phyloP scores from a whole-genome alignment of 257 asterid genomes.

The Penstemon davidsonii region DNA sequence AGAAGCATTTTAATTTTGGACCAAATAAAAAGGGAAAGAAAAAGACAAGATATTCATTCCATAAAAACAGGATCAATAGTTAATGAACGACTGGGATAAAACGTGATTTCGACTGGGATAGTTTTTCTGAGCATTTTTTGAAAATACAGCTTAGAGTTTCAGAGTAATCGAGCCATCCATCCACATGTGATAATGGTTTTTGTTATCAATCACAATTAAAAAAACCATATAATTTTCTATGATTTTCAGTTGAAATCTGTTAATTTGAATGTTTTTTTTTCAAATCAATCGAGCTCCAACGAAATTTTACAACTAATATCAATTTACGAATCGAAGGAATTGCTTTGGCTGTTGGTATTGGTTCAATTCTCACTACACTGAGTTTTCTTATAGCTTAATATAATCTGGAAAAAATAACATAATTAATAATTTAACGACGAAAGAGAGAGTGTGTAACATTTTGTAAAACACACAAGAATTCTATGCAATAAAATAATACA shows the following conservation, averaged over 20 bases:
- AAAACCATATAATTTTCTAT: not conserved
- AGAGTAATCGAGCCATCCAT: slow-evolving; percentile 25
- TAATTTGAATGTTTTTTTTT: not conserved
- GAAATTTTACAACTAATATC: too few species aligned
- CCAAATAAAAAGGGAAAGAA: slow-evolving; percentile 36
- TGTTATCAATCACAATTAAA: slow-evolving; percentile 16
- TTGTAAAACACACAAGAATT: not conserved
- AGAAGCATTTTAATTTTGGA: slow-evolving; percentile 27
- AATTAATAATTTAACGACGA: too few species aligned
- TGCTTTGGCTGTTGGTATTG: too few species aligned
- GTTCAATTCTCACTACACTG: too few species aligned
- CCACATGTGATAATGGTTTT: slow-evolving; percentile 22
- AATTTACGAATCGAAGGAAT: too few species aligned
- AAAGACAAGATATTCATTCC: slow-evolving; percentile 27
- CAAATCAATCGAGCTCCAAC: too few species aligned
- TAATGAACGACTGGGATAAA: slow-evolving; percentile 27
- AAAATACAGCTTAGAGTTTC: slow-evolving; percentile 33
- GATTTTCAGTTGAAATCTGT: too few species aligned
- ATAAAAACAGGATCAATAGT: slow-evolving; percentile 31
- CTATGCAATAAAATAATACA: not conserved
- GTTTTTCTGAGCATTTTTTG: slow-evolving; percentile 30
- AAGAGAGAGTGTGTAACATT: too few species aligned
- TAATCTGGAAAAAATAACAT: too few species aligned
- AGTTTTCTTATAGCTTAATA: too few species aligned
- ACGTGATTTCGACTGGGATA: slow-evolving; percentile 20